Conservation (phyloP, 768 basidiomycete genomes). For the Heimioporus sp. region DNA sequence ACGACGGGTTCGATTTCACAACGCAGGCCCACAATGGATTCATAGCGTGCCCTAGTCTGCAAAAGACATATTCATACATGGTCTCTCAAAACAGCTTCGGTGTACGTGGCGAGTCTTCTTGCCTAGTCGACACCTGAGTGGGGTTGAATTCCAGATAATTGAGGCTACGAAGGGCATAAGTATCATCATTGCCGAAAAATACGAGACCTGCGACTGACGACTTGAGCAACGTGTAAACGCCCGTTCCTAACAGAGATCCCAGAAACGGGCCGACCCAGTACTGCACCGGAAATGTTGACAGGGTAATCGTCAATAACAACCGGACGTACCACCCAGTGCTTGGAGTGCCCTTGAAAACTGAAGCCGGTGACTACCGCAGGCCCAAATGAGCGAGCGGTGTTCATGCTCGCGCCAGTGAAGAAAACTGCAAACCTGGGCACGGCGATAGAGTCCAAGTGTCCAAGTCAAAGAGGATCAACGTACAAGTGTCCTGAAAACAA, state of each 20-base stretch:
- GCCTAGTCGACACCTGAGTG: slow-evolving; percentile 26
- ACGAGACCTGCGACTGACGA: slow-evolving; percentile 29
- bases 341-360: slow-evolving; percentile 27
- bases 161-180: slow-evolving; percentile 13
- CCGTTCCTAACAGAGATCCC: slow-evolving; percentile 58
- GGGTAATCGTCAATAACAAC: not conserved
- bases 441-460: not conserved
- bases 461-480: slow-evolving; percentile 13
- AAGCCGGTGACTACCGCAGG: slow-evolving; percentile 69
- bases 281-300: slow-evolving; percentile 29
- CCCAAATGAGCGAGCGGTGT: slow-evolving; percentile 68
- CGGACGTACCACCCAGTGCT: slow-evolving; percentile 63
- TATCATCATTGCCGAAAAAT: slow-evolving; percentile 1
- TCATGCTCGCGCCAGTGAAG: slow-evolving; percentile 68
- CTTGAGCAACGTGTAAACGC: slow-evolving; percentile 59
- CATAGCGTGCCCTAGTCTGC: not conserved
- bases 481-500: slow-evolving; percentile 63
- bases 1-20: no score
- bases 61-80: slow-evolving; percentile 6
- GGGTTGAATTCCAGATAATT: slow-evolving; percentile 30
- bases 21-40: no score
- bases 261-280: slow-evolving; percentile 73
- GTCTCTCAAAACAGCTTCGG: slow-evolving; percentile 11
- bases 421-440: slow-evolving; percentile 50
- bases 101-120: slow-evolving; percentile 24